phyloP scores from a whole-genome alignment of 2,329 filamentous ascomycete genomes.

The Trichoderma polysporum region DNA sequence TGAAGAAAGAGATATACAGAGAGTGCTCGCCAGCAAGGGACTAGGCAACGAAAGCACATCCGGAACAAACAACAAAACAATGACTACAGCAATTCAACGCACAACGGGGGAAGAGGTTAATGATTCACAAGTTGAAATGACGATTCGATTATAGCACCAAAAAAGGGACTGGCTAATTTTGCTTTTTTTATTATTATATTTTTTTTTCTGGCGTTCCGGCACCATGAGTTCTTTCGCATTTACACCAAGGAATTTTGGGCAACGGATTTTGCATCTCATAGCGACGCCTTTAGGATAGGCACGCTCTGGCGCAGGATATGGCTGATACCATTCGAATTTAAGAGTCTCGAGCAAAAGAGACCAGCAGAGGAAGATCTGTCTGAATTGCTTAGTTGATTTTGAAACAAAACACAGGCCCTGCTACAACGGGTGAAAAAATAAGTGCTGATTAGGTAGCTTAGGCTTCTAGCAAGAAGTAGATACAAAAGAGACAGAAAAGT shows the following conservation, averaged over 20 bases:
- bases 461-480: conserved; percentile 5
- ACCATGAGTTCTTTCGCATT: conserved; percentile 22
- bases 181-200: neutral
- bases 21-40: conserved; percentile 37
- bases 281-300: conserved; percentile 18
- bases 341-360: conserved; percentile 17
- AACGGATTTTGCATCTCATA: conserved; percentile 23
- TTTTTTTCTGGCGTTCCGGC: conserved; percentile 15
- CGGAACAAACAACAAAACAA: neutral
- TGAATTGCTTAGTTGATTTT: conserved; percentile 16
- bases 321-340: conserved; percentile 24
- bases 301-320: conserved; percentile 23
- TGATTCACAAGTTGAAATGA: conserved; percentile 20
- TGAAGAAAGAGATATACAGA: conserved; percentile 60
- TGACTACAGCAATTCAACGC: neutral
- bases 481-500: neutral
- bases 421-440: neutral
- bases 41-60: neutral
- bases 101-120: conserved; percentile 1
- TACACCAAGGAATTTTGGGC: conserved; percentile 19
- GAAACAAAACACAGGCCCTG: neutral
- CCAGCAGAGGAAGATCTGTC: conserved; percentile 9
- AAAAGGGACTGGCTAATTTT: conserved; percentile 21
- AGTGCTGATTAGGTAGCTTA: neutral
- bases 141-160: conserved; percentile 19